phyloP scores from a whole-genome alignment of 805 yeast species.

The Candida ovalis region DNA sequence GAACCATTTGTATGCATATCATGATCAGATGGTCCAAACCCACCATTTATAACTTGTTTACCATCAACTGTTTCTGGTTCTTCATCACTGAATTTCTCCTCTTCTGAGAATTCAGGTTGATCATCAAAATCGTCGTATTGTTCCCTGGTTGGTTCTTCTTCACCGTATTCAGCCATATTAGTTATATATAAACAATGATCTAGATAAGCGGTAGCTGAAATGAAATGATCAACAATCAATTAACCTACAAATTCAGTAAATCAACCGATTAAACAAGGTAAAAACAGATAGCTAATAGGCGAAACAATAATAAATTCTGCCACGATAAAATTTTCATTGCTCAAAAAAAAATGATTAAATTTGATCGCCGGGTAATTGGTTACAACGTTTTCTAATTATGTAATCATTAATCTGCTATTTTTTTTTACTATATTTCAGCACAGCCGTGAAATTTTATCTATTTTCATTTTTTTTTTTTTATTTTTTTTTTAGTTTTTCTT shows the following conservation, averaged over 20 bases:
- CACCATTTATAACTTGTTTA: conserved; percentile 67
- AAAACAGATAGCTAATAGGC: not conserved
- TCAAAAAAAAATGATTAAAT: too few relatives aligned
- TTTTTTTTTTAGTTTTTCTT: not conserved
- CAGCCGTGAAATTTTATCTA: not conserved
- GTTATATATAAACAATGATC: not conserved
- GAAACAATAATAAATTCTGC: too few relatives aligned
- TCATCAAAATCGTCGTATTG: conserved; percentile 78
- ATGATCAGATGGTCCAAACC: conserved; percentile 56
- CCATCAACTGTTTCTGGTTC: conserved; percentile 65
- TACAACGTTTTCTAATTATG: too few relatives aligned
- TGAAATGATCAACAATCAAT: not conserved
- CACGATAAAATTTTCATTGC: too few relatives aligned
- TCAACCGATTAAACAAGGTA: too few relatives aligned
- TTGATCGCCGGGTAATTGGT: too few relatives aligned
- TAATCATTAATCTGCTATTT: too few relatives aligned
- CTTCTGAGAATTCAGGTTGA: conserved; percentile 38
- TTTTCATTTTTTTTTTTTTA: too few relatives aligned
- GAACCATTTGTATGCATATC: conserved; percentile 27
- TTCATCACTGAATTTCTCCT: conserved; percentile 38
- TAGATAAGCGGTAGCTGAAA: not conserved
- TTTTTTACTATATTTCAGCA: too few relatives aligned
- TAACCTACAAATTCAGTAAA: too few relatives aligned
- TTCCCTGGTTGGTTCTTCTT: conserved; percentile 59
- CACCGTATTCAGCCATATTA: conserved; percentile 53